These are phyloP conservation scores for Arthroderma sp. DNA, from an alignment of 2,329 filamentous ascomycete species.

Conservation along the genomic window DNA sequence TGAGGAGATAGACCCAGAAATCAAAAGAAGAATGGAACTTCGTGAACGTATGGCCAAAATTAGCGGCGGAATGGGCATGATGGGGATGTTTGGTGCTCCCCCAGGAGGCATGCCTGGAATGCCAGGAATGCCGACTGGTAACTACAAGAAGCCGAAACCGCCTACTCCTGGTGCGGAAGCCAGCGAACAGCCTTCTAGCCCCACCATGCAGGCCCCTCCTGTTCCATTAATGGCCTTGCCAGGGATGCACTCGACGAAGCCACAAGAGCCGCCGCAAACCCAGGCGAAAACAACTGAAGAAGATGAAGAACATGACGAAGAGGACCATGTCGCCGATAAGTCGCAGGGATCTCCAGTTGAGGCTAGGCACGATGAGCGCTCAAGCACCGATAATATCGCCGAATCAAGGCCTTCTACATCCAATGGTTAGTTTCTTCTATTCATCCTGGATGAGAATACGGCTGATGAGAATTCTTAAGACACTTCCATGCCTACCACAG, in stretches of 20 bases:
- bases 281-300: background rate
- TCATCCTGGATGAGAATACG: no score
- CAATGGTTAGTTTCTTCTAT: no score
- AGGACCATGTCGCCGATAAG: background rate
- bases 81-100: constrained; percentile 70
- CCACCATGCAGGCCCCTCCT: constrained; percentile 27
- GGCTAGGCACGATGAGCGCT: background rate
- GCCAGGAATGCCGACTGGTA: constrained; percentile 30
- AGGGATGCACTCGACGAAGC: constrained; percentile 40
- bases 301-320: background rate
- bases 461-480: no score
- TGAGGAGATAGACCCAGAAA: constrained; percentile 77
- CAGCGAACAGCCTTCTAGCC: constrained; percentile 18
- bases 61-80: constrained; percentile 95
- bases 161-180: constrained; percentile 25
- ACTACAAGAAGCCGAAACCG: constrained; percentile 30
- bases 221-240: constrained; percentile 51
- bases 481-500: constrained; percentile 14
- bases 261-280: constrained; percentile 3
- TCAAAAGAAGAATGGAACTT: constrained; percentile 71
- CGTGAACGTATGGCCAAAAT: constrained; percentile 96
- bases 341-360: background rate
- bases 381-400: no score
- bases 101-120: constrained; percentile 45
- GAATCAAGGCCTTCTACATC: no score